Conservation (phyloP, 2,329 filamentous ascomycete species). For the Colletotrichum kahawae region DNA sequence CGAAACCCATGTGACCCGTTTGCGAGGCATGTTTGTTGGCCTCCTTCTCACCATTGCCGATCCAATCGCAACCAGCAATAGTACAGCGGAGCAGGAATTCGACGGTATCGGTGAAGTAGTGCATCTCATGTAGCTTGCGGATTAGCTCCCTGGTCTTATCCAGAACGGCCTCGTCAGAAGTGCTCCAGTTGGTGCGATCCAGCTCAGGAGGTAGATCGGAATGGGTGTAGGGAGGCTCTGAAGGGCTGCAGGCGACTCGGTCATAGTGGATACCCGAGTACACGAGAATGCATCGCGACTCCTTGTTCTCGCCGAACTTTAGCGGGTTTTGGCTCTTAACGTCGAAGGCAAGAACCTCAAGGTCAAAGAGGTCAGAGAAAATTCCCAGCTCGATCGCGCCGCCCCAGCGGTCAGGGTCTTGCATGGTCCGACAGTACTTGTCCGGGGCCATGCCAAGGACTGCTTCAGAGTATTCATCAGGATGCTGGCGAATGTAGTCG, state of each 20-base stretch:
- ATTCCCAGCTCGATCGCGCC: conserved; percentile 90
- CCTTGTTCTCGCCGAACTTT: conserved; percentile 77
- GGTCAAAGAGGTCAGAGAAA: conserved; percentile 80
- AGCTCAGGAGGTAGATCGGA: conserved; percentile 70
- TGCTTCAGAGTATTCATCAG: conserved; percentile 74
- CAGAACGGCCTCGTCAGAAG: conserved; percentile 69
- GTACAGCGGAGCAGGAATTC: conserved; percentile 82
- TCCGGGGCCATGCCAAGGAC: conserved; percentile 76
- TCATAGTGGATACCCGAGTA: conserved; percentile 97
- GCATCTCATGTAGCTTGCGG: conserved; percentile 65
- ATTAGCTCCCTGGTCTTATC: conserved; percentile 70
- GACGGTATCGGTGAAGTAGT: conserved; percentile 90
- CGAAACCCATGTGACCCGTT: conserved; percentile 66
- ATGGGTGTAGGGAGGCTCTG: conserved; percentile 58
- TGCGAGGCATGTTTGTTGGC: conserved; percentile 66
- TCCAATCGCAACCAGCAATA: conserved; percentile 64
- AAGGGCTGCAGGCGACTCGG: conserved; percentile 77
- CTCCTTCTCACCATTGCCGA: conserved; percentile 69
- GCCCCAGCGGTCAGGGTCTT: conserved; percentile 83
- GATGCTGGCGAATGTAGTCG: conserved; percentile 75
- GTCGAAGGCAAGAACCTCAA: conserved; percentile 86
- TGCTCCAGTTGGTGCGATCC: conserved; percentile 69
- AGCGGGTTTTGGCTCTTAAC: conserved; percentile 53
- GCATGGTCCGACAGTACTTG: conserved; percentile 83
- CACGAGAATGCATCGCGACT: conserved; percentile 76